phyloP scores from a whole-genome alignment of 176 grass and related monocot genomes.

The Areca catechu region DNA sequence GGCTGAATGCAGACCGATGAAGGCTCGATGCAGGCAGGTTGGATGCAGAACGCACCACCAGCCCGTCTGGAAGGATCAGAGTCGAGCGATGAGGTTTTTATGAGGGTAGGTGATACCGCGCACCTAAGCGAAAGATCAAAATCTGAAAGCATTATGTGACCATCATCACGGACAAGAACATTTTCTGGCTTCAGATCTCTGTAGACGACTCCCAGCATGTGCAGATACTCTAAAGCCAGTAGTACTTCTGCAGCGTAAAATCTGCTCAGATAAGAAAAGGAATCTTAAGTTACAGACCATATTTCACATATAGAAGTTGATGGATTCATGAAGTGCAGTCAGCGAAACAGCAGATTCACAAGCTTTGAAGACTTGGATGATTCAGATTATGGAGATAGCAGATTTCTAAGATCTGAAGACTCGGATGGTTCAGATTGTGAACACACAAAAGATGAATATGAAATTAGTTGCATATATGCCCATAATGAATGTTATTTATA shows the following conservation, averaged over 20 bases:
- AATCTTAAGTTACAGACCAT: not conserved
- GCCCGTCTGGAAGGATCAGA: slow-evolving; percentile 38
- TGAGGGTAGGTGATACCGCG: slow-evolving; percentile 69
- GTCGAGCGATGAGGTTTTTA: slow-evolving; percentile 51
- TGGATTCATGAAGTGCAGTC: not conserved
- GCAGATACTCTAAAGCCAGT: slow-evolving; percentile 78
- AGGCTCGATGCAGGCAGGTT: slow-evolving; percentile 79
- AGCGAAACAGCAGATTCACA: no score
- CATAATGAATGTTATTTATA: no score
- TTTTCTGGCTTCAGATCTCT: slow-evolving; percentile 94
- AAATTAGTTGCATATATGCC: not conserved
- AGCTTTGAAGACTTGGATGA: no score
- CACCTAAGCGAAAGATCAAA: slow-evolving; percentile 91
- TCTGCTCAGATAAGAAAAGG: slow-evolving; percentile 30
- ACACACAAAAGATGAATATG: not conserved
- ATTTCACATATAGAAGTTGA: not conserved
- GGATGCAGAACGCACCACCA: slow-evolving; percentile 65
- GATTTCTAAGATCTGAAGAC: no score
- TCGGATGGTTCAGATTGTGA: no score
- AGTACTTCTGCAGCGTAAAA: slow-evolving; percentile 98
- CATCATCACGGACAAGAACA: slow-evolving; percentile 83
- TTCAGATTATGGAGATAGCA: no score
- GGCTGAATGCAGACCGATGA: slow-evolving; percentile 79
- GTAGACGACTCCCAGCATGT: slow-evolving; percentile 94
- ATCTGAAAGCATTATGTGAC: slow-evolving; percentile 97